Evolutionary conservation across 2,329 filamentous ascomycete species (phyloP).

Genomic region (Xylaria sp.): DNA sequence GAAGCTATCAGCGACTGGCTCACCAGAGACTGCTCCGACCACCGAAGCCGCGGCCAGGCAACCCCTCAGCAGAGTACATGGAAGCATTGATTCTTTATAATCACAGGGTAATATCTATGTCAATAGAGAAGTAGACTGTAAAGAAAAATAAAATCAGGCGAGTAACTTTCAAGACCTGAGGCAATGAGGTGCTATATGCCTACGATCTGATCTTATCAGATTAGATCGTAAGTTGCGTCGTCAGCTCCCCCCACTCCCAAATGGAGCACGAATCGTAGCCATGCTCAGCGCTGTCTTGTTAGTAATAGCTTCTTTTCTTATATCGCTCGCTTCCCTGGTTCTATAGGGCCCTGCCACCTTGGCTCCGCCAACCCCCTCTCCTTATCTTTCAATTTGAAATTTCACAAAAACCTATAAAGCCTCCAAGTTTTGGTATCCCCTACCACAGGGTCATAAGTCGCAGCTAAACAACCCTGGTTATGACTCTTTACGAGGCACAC

Average conservation of each 20-base stretch:
- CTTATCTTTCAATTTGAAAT: no score
- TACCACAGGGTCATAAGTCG: no score
- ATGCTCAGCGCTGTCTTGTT: background rate
- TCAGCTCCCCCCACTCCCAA: constrained; percentile 9
- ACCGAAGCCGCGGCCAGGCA: constrained; percentile 25
- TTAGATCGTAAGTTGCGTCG: constrained; percentile 12
- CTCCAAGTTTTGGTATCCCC: no score
- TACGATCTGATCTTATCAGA: constrained; percentile 19
- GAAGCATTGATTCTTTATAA: background rate
- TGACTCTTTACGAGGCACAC: no score
- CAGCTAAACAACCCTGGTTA: no score
- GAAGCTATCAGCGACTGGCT: constrained; percentile 38
- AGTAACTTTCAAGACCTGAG: background rate
- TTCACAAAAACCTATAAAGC: no score
- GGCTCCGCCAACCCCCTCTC: no score
- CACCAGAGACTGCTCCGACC: background rate
- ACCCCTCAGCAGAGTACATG: background rate
- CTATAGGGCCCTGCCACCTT: no score
- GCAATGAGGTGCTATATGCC: background rate
- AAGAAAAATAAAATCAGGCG: background rate
- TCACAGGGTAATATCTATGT: background rate
- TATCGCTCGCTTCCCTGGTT: background rate
- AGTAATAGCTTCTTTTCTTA: background rate
- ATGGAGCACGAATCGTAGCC: background rate
- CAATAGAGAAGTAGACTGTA: background rate